A percentile compares a stretch with the other conserved stretches of the same genome.
These are phyloP conservation scores for Fusarium subglutinans DNA, from an alignment of 2,329 filamentous ascomycete species.

Conservation along the genomic window DNA sequence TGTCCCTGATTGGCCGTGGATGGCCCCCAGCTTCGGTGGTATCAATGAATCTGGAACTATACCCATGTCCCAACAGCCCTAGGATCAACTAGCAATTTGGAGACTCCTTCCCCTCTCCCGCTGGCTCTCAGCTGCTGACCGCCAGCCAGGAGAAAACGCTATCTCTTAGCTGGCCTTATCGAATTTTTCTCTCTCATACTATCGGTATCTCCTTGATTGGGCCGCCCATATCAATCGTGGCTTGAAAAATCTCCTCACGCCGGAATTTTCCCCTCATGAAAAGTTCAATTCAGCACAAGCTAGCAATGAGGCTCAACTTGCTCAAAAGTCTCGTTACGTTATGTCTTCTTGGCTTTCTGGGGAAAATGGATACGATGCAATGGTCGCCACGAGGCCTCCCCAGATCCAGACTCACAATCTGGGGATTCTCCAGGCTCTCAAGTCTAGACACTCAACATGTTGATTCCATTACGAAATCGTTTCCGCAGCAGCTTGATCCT, in stretches of 20 bases:
- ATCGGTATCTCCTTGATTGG: slow-evolving; percentile 39
- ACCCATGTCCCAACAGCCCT: neutral
- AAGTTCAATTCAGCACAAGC: neutral
- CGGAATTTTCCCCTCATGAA: slow-evolving; percentile 28
- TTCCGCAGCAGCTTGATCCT: slow-evolving; percentile 20
- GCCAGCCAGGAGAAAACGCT: slow-evolving; percentile 4
- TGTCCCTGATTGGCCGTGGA: slow-evolving; percentile 24
- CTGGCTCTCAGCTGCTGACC: slow-evolving; percentile 8
- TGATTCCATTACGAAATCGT: slow-evolving; percentile 37
- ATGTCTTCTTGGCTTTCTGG: slow-evolving; percentile 32
- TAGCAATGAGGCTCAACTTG: slow-evolving; percentile 19
- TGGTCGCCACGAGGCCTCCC: slow-evolving; percentile 22
- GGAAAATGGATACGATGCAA: slow-evolving; percentile 27
- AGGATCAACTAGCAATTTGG: slow-evolving; percentile 15
- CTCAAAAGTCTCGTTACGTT: slow-evolving; percentile 9
- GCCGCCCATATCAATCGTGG: slow-evolving; percentile 19
- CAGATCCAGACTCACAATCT: slow-evolving; percentile 12
- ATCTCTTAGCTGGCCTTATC: slow-evolving; percentile 9
- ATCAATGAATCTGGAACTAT: slow-evolving; percentile 14
- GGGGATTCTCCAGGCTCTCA: slow-evolving; percentile 33
- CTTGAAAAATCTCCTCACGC: slow-evolving; percentile 21
- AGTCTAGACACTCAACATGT: slow-evolving; percentile 22
- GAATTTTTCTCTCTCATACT: slow-evolving; percentile 2
- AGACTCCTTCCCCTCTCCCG: slow-evolving; percentile 19
- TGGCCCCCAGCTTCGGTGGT: slow-evolving; percentile 8